phyloP scores from a whole-genome alignment of 2,329 filamentous ascomycete genomes.

The Claviceps arundinis region DNA sequence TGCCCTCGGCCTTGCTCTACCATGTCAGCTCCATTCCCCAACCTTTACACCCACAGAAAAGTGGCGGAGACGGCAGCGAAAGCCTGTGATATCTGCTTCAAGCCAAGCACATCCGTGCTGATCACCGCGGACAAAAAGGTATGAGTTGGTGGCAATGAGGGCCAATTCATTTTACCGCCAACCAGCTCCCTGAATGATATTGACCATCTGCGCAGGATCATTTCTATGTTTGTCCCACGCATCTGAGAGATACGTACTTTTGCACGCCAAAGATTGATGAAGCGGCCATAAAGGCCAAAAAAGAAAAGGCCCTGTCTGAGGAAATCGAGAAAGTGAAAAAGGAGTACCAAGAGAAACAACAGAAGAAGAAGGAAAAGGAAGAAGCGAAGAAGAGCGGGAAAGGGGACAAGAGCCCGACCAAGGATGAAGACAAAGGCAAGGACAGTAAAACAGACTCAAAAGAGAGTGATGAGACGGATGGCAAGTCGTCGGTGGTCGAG shows the following conservation, averaged over 20 bases:
- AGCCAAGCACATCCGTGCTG: constrained; percentile 72
- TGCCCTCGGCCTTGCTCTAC: background rate
- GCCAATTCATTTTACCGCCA: background rate
- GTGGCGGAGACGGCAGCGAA: constrained; percentile 77
- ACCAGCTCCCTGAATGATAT: background rate
- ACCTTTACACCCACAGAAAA: constrained; percentile 72
- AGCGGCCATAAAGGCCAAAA: constrained; percentile 47
- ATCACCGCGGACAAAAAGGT: constrained; percentile 87
- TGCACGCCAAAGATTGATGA: constrained; percentile 62
- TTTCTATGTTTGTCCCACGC: constrained; percentile 78
- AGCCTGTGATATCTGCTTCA: constrained; percentile 84
- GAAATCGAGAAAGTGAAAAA: constrained; percentile 55
- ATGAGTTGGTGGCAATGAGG: constrained; percentile 5
- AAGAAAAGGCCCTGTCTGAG: constrained; percentile 48
- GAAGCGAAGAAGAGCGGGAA: constrained; percentile 33
- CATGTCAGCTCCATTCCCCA: constrained; percentile 39
- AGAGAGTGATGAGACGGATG: constrained; percentile 10
- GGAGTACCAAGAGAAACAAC: constrained; percentile 63
- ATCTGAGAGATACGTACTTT: constrained; percentile 74
- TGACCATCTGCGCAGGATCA: constrained; percentile 44
- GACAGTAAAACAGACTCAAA: constrained; percentile 12
- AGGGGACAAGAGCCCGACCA: constrained; percentile 23
- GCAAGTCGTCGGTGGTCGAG: background rate
- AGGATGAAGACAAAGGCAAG: constrained; percentile 18
- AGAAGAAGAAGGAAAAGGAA: constrained; percentile 55